These are phyloP conservation scores for Biancaea sappan DNA, from an alignment of 306 rosid species.

Conservation along the genomic window DNA sequence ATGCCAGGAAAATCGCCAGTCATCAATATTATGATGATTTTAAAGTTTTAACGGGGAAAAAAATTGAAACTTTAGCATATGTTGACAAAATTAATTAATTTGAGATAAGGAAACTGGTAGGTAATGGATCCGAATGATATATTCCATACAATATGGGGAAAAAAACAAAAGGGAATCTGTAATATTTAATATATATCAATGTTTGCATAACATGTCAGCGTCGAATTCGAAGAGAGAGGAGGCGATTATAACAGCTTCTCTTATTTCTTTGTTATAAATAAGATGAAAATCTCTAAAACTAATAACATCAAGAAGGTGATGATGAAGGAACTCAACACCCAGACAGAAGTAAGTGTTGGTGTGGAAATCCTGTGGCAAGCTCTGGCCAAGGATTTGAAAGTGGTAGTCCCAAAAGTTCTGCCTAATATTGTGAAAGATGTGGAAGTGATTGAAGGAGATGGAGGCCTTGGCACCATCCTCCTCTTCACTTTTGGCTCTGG, in stretches of 20 bases:
- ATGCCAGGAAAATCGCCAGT: too few relatives aligned
- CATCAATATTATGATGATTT: too few relatives aligned
- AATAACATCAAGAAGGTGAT: neutral
- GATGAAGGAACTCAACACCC: slow-evolving; percentile 51
- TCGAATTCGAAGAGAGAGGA: too few relatives aligned
- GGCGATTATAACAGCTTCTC: too few relatives aligned
- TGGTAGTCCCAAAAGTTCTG: slow-evolving; percentile 45
- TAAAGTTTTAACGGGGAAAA: too few relatives aligned
- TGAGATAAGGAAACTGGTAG: too few relatives aligned
- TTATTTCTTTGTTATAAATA: neutral
- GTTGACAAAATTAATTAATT: too few relatives aligned
- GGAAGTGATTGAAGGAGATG: slow-evolving; percentile 69
- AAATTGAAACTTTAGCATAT: too few relatives aligned
- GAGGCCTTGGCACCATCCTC: slow-evolving; percentile 59
- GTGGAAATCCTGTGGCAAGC: slow-evolving; percentile 57
- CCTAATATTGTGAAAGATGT: slow-evolving; percentile 55
- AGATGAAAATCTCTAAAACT: neutral
- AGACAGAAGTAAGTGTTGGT: slow-evolving; percentile 49
- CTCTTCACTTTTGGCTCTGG: slow-evolving; percentile 49
- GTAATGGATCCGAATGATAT: too few relatives aligned
- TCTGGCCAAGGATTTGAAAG: slow-evolving; percentile 45
- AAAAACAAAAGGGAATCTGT: neutral
- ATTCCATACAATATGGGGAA: too few relatives aligned
- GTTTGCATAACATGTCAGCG: neutral
- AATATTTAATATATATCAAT: too few relatives aligned